Conservation (phyloP, 768 basidiomycete species). For the Xerocomellus dryophilus region DNA sequence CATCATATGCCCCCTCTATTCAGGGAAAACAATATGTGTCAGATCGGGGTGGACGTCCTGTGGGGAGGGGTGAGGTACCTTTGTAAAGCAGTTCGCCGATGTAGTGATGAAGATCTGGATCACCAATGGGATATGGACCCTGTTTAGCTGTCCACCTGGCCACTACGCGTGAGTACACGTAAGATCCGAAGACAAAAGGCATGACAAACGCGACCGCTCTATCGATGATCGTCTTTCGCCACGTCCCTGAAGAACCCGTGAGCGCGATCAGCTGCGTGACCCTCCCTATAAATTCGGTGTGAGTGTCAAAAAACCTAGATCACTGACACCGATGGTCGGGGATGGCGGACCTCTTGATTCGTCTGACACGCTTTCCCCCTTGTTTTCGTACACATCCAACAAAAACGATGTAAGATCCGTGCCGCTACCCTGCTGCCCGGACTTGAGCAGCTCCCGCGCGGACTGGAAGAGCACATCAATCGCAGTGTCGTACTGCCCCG, state of each 20-base stretch:
- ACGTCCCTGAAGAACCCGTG: constrained; percentile 71
- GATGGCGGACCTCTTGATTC: constrained; percentile 70
- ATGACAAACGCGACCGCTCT: constrained; percentile 71
- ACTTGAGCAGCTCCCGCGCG: constrained; percentile 83
- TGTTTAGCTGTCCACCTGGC: constrained; percentile 82
- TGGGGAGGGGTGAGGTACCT: constrained; percentile 43
- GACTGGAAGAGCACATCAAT: constrained; percentile 92
- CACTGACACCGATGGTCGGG: not conserved
- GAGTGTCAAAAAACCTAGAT: not conserved
- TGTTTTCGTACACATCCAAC: constrained; percentile 78
- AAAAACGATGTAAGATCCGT: constrained; percentile 79
- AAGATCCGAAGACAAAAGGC: constrained; percentile 5
- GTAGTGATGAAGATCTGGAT: constrained; percentile 85
- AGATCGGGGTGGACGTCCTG: not conserved
- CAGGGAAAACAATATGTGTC: not conserved
- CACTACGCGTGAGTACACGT: constrained; percentile 17
- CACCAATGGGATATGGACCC: constrained; percentile 80
- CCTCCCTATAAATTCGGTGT: constrained; percentile 50
- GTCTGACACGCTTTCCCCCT: constrained; percentile 68
- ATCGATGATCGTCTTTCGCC: constrained; percentile 90
- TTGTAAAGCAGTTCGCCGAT: constrained; percentile 85
- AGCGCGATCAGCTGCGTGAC: constrained; percentile 91
- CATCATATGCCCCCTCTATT: constrained; percentile 69
- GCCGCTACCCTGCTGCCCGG: constrained; percentile 85
- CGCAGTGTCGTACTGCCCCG: constrained; percentile 77